Percentiles rank a stretch among this genome's conserved stretches.
Evolutionary conservation across 2,329 filamentous ascomycete genomes (phyloP).

Genomic region (Scedosporium apiospermum): DNA sequence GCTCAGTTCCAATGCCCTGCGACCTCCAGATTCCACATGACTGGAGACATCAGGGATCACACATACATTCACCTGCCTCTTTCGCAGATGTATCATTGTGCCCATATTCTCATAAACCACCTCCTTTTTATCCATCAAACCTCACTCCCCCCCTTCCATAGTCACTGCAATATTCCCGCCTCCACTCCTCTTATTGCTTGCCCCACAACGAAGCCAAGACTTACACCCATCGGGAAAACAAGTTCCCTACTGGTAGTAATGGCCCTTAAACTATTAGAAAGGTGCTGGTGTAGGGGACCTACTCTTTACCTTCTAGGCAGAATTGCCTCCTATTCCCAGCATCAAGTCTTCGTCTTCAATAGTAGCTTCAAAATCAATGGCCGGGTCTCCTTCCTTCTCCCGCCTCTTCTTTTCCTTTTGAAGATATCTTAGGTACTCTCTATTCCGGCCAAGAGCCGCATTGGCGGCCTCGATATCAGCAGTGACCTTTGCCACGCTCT

Average conservation of each 20-base stretch:
- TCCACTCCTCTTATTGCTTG: no score
- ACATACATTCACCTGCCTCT: no score
- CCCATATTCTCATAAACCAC: neutral
- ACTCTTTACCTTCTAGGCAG: neutral
- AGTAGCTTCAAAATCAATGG: slow-evolving; percentile 30
- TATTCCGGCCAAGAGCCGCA: slow-evolving; percentile 43
- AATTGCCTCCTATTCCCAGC: slow-evolving; percentile 23
- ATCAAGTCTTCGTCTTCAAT: slow-evolving; percentile 55
- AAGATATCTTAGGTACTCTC: slow-evolving; percentile 43
- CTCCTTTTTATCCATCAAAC: neutral
- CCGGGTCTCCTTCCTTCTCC: slow-evolving; percentile 31
- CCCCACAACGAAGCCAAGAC: no score
- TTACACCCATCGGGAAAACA: no score
- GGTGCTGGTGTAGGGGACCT: neutral
- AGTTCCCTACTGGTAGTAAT: no score
- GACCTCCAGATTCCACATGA: no score
- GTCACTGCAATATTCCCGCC: no score
- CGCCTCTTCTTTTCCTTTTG: slow-evolving; percentile 34
- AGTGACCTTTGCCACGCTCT: slow-evolving; percentile 33
- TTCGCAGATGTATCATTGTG: no score
- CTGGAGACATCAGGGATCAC: no score
- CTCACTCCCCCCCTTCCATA: no score
- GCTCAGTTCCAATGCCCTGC: neutral
- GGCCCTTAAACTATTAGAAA: neutral
- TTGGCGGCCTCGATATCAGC: slow-evolving; percentile 41